Conservation (phyloP, 2,329 filamentous ascomycete genomes). For the Aureobasidium mangrovei region DNA sequence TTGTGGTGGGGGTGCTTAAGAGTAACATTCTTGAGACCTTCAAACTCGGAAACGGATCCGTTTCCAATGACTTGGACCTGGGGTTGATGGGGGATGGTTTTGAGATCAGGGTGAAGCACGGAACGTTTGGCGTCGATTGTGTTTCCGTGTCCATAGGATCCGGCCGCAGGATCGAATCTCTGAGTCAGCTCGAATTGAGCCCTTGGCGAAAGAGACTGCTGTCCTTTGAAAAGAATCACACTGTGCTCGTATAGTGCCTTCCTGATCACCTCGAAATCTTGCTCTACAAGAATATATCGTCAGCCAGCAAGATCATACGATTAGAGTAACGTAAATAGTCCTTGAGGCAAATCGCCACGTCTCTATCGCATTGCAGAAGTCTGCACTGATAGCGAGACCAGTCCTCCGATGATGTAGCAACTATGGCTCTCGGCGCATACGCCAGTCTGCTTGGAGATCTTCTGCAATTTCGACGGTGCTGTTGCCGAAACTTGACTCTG, state of each 20-base stretch:
- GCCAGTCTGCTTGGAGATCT: neutral
- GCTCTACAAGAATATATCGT: conserved; percentile 34
- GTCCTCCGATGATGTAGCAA: too few relatives aligned
- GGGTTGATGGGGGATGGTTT: conserved; percentile 70
- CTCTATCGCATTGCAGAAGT: too few relatives aligned
- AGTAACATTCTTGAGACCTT: conserved; percentile 59
- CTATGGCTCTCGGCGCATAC: too few relatives aligned
- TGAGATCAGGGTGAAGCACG: conserved; percentile 69
- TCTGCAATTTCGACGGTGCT: neutral
- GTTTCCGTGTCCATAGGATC: conserved; percentile 67
- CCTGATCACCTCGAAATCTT: conserved; percentile 55
- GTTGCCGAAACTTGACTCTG: too few relatives aligned
- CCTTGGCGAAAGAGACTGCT: conserved; percentile 54
- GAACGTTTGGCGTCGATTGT: conserved; percentile 57
- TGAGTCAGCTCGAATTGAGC: conserved; percentile 67
- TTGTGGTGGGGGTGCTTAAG: conserved; percentile 69
- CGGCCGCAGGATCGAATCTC: conserved; percentile 59
- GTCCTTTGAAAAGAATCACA: conserved; percentile 62
- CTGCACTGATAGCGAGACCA: too few relatives aligned
- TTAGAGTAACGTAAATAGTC: too few relatives aligned
- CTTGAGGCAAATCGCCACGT: too few relatives aligned
- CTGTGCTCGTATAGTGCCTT: conserved; percentile 59
- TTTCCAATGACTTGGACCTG: conserved; percentile 77
- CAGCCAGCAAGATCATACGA: neutral
- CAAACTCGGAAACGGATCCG: conserved; percentile 59